A percentile compares a stretch with the other conserved stretches of the same genome.
These are phyloP conservation scores for Nidula microcarpa DNA, from an alignment of 768 basidiomycete genomes.

Conservation along the genomic window DNA sequence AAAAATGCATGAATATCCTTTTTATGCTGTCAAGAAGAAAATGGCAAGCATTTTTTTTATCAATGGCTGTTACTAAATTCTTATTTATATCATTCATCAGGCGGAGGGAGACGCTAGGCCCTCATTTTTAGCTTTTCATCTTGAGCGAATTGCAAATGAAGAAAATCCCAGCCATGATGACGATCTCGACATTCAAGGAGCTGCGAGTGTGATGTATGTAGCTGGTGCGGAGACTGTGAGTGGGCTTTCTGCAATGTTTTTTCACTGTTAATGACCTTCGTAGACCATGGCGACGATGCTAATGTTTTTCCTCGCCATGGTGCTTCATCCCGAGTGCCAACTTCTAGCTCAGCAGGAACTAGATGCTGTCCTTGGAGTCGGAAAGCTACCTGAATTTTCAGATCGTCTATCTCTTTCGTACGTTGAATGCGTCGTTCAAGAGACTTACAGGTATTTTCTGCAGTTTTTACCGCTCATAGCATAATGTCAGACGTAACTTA, in stretches of 20 bases:
- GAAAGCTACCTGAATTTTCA: background rate
- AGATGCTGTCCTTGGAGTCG: background rate
- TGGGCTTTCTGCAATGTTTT: background rate
- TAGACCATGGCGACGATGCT: background rate
- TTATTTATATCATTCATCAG: constrained; percentile 1
- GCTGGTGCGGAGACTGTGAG: constrained; percentile 13
- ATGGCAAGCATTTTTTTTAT: constrained; percentile 7
- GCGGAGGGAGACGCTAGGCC: constrained; percentile 6
- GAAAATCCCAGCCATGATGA: constrained; percentile 1
- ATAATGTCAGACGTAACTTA: too few relatives aligned
- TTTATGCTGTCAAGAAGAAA: constrained; percentile 5
- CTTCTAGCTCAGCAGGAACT: background rate
- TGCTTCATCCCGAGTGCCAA: constrained; percentile 1
- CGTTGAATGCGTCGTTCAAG: background rate
- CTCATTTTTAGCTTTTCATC: constrained; percentile 4
- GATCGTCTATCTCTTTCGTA: background rate
- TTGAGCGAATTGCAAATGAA: constrained; percentile 6
- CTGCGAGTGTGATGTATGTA: constrained; percentile 5
- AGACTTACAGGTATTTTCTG: background rate
- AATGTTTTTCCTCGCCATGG: constrained; percentile 1
- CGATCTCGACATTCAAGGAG: constrained; percentile 7
- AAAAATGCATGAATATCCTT: constrained; percentile 8
- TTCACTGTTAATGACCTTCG: background rate
- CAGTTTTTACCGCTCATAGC: too few relatives aligned
- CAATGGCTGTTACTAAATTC: background rate